Conservation (phyloP, 371 early-diverging fungal species). For the Cokeromyces recurvatus region DNA sequence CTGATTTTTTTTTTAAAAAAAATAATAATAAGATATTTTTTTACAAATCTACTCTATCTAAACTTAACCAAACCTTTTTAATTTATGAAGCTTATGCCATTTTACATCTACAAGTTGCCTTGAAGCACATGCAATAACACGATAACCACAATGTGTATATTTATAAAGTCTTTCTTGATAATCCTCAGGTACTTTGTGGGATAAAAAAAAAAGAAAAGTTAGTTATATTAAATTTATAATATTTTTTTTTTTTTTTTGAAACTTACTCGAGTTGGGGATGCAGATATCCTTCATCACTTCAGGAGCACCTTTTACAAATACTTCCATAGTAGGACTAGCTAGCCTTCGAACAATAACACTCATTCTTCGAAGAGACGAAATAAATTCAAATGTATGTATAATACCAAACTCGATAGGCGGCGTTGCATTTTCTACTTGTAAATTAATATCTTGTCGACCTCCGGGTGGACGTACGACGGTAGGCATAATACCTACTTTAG, state of each 20-base stretch:
- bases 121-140: slow-evolving; percentile 92
- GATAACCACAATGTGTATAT: slow-evolving; percentile 93
- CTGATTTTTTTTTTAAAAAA: slow-evolving; percentile 31
- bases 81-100: slow-evolving; percentile 74
- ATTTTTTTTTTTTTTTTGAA: no score
- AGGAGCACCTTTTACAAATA: slow-evolving; percentile 97
- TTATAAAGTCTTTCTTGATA: slow-evolving; percentile 73
- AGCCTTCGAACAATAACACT: slow-evolving; percentile 85
- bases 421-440: neutral
- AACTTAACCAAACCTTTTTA: slow-evolving; percentile 61
- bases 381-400: slow-evolving; percentile 95
- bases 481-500: slow-evolving; percentile 63
- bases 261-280: slow-evolving; percentile 56
- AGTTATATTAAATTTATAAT: no score
- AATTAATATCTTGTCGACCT: slow-evolving; percentile 29
- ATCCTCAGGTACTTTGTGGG: slow-evolving; percentile 70
- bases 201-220: neutral
- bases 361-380: slow-evolving; percentile 90
- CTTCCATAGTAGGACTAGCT: slow-evolving; percentile 68
- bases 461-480: slow-evolving; percentile 88
- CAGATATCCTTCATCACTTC: slow-evolving; percentile 91
- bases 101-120: slow-evolving; percentile 65
- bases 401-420: slow-evolving; percentile 81
- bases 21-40: neutral
- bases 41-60: neutral